Conservation (phyloP, 371 early-diverging fungal species). For the Apophysomyces trapeziformis region DNA sequence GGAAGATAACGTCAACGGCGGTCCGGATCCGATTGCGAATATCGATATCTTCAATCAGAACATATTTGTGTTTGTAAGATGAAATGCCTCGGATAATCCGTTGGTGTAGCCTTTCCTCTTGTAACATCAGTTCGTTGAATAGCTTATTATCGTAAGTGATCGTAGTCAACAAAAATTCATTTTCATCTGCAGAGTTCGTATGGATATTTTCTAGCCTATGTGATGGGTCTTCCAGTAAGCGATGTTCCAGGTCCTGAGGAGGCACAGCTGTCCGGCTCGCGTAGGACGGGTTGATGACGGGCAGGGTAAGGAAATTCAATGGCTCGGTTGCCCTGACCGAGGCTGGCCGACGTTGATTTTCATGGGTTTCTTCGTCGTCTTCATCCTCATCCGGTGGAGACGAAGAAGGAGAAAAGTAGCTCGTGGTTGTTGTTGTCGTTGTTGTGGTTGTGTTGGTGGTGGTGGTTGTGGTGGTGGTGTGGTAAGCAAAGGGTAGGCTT, state of each 20-base stretch:
- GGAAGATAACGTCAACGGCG: conserved; percentile 50
- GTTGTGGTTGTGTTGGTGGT: background rate
- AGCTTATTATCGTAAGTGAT: conserved; percentile 25
- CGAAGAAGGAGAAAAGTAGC: conserved; percentile 13
- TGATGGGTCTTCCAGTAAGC: background rate
- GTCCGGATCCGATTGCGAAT: conserved; percentile 49
- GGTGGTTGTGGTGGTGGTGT: conserved; percentile 13
- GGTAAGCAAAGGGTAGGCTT: conserved; percentile 10
- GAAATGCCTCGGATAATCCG: conserved; percentile 44
- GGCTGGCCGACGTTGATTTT: conserved; percentile 2
- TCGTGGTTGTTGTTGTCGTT: background rate
- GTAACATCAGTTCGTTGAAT: conserved; percentile 27
- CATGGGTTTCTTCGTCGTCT: conserved; percentile 15
- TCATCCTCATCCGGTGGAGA: conserved; percentile 17
- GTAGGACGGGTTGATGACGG: background rate
- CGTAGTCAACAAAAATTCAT: conserved; percentile 16
- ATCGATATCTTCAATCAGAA: conserved; percentile 53
- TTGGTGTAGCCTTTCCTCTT: conserved; percentile 40
- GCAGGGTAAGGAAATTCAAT: background rate
- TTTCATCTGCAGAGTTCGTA: conserved; percentile 7
- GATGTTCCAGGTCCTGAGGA: conserved; percentile 1
- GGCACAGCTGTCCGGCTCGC: background rate
- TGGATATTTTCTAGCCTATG: background rate
- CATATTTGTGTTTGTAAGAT: conserved; percentile 52
- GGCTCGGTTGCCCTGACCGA: conserved; percentile 9